These are phyloP conservation scores for Ballota nigra DNA, from an alignment of 257 asterid species.

Conservation along the genomic window DNA sequence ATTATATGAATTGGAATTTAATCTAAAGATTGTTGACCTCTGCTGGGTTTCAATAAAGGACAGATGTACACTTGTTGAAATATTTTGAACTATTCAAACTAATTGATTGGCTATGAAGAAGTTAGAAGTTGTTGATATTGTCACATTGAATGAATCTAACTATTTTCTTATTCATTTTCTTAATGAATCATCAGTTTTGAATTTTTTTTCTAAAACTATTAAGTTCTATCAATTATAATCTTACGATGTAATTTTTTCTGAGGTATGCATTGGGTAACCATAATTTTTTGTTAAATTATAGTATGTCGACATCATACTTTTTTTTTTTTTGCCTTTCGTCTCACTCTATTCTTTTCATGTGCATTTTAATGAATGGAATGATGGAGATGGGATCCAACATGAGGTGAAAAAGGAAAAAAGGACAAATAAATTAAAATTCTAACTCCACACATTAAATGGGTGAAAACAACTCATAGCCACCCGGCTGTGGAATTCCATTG, in stretches of 20 bases:
- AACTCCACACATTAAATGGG: neutral
- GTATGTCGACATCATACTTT: neutral
- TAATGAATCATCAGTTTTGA: neutral
- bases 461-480: neutral
- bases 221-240: neutral
- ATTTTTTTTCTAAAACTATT: neutral
- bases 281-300: too few relatives aligned
- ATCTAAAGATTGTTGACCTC: neutral
- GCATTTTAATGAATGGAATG: neutral
- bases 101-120: neutral
- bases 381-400: neutral
- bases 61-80: neutral
- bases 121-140: neutral
- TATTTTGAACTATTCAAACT: neutral
- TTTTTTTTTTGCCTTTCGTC: too few relatives aligned
- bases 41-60: neutral
- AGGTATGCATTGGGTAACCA: neutral
- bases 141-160: too few relatives aligned
- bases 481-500: too few relatives aligned
- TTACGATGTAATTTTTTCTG: neutral
- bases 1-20: neutral
- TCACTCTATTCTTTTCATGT: too few relatives aligned
- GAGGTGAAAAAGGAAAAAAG: neutral
- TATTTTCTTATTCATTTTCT: neutral
- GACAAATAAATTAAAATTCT: neutral